Evolutionary conservation across 805 yeast genomes (phyloP), one percentile per base, ranked within the genome.

Genomic region (Priceomyces fermenticarens): DNA sequence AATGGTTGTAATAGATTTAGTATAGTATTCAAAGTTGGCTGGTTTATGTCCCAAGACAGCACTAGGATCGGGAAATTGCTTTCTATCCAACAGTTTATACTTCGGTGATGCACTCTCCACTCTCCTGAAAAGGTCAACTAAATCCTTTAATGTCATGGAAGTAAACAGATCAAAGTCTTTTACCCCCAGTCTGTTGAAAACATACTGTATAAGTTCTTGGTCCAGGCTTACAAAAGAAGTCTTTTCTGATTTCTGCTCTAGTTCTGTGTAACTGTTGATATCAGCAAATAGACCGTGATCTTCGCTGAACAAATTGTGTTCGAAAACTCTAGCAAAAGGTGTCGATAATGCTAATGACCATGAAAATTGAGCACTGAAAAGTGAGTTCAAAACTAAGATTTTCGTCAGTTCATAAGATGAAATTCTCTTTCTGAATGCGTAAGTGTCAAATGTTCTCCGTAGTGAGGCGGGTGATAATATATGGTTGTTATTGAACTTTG

Each of bases 251-350:
- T 35, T 33, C 14, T 35, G 36, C 39, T 51, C 53, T 7, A 38
- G 11, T 33, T 43, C 42, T 29, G 38, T n/a, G 37, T 58, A 59
- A 4, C 27, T 27, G 2, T 49, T 47, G 4, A 25, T 12, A 38
- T 61, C 54, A 14, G 40, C 44, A 13, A 58, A 41, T 4, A 51
- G 34, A 2, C 49, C 40, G 3, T 45, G 28, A 33, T 52, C 46
- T 42, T 70, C 74, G 11, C 57, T 45, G 35, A 57, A 55, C 2
- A 59, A 45, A 41, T 58, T 62, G 40, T 56, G 45, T 43, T 70
- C 75, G 35, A 63, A 42, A 3, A 70, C 57, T 26, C 64, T 46
- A 4, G 65, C 51, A 47, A 67, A 70, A 6, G 75, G 75, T 2
- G 54, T 42, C 2, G 67, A 58, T 1, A 63, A 41, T 1, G 72